These are phyloP conservation scores for Candida vaughaniae DNA, from an alignment of 805 yeast genomes.

Conservation along the genomic window DNA sequence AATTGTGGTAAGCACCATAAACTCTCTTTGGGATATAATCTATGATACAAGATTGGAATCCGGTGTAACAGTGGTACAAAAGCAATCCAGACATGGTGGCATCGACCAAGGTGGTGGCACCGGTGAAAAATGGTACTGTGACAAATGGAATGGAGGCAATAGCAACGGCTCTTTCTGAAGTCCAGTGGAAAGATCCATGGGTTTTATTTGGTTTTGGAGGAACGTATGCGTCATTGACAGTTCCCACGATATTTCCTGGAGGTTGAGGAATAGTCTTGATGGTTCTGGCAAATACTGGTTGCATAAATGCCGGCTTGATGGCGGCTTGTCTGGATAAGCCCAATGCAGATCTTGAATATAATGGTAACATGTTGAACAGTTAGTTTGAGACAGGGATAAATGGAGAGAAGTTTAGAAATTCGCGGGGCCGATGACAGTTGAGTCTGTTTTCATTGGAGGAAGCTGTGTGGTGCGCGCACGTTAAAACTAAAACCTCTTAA, in stretches of 20 bases:
- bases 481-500: too few relatives aligned
- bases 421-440: slow-evolving; percentile 12
- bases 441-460: slow-evolving; percentile 5
- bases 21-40: slow-evolving; percentile 79
- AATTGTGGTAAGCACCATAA: slow-evolving; percentile 61
- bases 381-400: slow-evolving; percentile 8
- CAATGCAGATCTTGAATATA: slow-evolving; percentile 30
- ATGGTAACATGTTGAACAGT: slow-evolving; percentile 19
- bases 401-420: slow-evolving; percentile 2
- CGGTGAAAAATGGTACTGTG: slow-evolving; percentile 58
- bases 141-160: slow-evolving; percentile 63
- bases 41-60: slow-evolving; percentile 73
- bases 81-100: slow-evolving; percentile 54
- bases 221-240: slow-evolving; percentile 69
- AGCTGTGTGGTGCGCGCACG: slow-evolving; percentile 1
- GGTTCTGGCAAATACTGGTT: slow-evolving; percentile 27
- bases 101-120: slow-evolving; percentile 53
- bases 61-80: slow-evolving; percentile 65
- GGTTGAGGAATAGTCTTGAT: slow-evolving; percentile 62
- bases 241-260: slow-evolving; percentile 70
- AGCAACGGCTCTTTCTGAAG: slow-evolving; percentile 61
- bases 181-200: slow-evolving; percentile 77
- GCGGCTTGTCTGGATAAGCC: slow-evolving; percentile 13
- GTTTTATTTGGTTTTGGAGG: slow-evolving; percentile 53
- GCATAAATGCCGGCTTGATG: slow-evolving; percentile 10